Evolutionary conservation across 2,329 filamentous ascomycete genomes (phyloP).

Genomic region (Penicillium sp.): DNA sequence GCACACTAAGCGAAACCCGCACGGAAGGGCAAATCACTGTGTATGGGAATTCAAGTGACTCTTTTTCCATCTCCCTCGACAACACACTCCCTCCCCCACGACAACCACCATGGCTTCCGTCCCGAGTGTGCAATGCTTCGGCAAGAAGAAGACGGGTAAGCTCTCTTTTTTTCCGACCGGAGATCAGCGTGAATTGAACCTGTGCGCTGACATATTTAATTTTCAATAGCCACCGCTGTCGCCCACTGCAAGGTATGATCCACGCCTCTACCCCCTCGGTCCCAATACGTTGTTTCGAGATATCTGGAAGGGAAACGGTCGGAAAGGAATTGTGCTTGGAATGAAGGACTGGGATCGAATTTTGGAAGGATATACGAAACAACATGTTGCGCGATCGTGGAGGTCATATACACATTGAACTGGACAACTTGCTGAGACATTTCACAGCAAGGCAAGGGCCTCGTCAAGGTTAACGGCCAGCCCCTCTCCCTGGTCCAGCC

Average conservation of each 20-base stretch:
- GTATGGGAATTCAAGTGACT: conserved; percentile 22
- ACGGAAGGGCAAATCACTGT: conserved; percentile 29
- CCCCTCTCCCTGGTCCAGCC: conserved; percentile 90
- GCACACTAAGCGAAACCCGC: conserved; percentile 39
- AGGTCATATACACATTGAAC: conserved; percentile 4
- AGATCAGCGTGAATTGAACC: conserved; percentile 1
- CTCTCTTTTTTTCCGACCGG: conserved; percentile 9
- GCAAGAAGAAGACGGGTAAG: conserved; percentile 80
- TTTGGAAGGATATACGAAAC: conserved; percentile 7
- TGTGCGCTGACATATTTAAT: conserved; percentile 26
- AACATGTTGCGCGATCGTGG: conserved; percentile 14
- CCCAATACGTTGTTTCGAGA: conserved; percentile 14
- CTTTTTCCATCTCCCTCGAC: conserved; percentile 31
- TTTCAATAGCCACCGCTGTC: conserved; percentile 62
- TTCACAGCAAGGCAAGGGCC: conserved; percentile 65
- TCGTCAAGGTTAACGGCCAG: conserved; percentile 98
- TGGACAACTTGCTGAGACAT: conserved; percentile 24
- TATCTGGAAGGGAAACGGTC: conserved; percentile 9
- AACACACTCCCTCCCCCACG: conserved; percentile 34
- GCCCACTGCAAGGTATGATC: conserved; percentile 78
- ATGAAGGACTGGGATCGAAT: conserved; percentile 5
- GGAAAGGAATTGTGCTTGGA: conserved; percentile 8
- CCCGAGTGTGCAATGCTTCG: conserved; percentile 93
- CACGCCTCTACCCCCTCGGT: conserved; percentile 13
- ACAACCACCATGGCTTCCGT: conserved; percentile 62